Evolutionary conservation across 176 grass and related monocot genomes (phyloP).

Genomic region (Rhynchospora breviuscula): DNA sequence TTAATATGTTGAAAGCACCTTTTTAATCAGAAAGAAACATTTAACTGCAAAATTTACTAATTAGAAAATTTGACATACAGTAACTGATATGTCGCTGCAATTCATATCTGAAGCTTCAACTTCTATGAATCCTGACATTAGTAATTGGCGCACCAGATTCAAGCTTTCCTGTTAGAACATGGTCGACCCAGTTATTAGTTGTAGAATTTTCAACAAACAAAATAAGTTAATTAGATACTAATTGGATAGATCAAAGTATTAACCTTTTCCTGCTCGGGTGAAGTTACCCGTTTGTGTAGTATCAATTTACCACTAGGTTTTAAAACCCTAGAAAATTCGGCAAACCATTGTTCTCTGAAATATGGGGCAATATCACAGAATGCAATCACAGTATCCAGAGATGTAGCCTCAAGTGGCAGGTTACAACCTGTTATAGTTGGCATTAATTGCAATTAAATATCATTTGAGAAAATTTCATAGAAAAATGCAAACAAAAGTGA

Average conservation of each 20-base stretch:
- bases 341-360: constrained; percentile 32
- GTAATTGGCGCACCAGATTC: constrained; percentile 28
- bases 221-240: background rate
- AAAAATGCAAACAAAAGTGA: background rate
- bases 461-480: background rate
- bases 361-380: background rate
- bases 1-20: constrained; percentile 15
- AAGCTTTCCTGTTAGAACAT: constrained; percentile 16
- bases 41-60: background rate
- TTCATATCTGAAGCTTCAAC: constrained; percentile 6
- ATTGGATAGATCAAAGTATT: background rate
- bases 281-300: constrained; percentile 18
- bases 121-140: constrained; percentile 30
- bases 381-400: constrained; percentile 18
- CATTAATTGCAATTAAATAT: background rate
- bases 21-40: background rate
- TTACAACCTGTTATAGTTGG: constrained; percentile 15
- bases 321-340: constrained; percentile 31
- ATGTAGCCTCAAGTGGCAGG: constrained; percentile 1
- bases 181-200: background rate
- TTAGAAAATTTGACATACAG: constrained; percentile 11
- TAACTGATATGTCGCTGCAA: background rate
- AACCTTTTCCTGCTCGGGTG: constrained; percentile 24
- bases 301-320: constrained; percentile 39
- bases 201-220: background rate